phyloP scores from a whole-genome alignment of 2,329 filamentous ascomycete species.

The Pseudophaeomoniella oleicola region DNA sequence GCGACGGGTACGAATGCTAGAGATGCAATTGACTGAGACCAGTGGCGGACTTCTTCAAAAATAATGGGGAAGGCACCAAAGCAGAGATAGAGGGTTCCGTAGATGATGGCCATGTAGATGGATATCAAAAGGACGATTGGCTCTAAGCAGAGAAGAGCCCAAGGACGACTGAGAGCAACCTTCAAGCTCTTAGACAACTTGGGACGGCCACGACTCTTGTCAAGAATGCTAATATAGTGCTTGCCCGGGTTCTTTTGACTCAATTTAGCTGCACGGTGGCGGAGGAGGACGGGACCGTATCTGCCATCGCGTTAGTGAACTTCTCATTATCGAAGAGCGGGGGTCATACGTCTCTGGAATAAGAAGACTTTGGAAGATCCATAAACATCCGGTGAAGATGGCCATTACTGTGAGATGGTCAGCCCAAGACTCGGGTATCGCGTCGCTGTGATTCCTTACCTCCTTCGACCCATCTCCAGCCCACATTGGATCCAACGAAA shows the following conservation, averaged over 20 bases:
- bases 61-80: conserved; percentile 33
- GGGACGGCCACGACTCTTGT: conserved; percentile 26
- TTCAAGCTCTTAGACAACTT: conserved; percentile 24
- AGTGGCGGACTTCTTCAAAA: conserved; percentile 28
- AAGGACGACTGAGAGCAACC: conserved; percentile 34
- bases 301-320: too few species aligned
- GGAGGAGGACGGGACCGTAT: conserved; percentile 36
- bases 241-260: conserved; percentile 36
- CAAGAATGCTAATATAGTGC: conserved; percentile 27
- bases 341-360: conserved; percentile 38
- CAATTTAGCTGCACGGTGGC: conserved; percentile 31
- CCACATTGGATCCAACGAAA: conserved; percentile 47
- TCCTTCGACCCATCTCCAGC: conserved; percentile 57
- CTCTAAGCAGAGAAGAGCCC: conserved; percentile 32
- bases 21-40: conserved; percentile 30
- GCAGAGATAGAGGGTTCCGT: conserved; percentile 15
- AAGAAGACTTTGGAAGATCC: conserved; percentile 35
- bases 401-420: conserved; percentile 32
- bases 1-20: conserved; percentile 35
- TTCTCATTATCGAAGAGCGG: too few species aligned
- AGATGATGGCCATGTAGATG: conserved; percentile 22
- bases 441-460: background rate
- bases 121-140: conserved; percentile 34
- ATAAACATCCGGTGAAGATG: conserved; percentile 48
- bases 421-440: background rate